Conservation (phyloP, 768 basidiomycete genomes). For the Exidia glandulosa region DNA sequence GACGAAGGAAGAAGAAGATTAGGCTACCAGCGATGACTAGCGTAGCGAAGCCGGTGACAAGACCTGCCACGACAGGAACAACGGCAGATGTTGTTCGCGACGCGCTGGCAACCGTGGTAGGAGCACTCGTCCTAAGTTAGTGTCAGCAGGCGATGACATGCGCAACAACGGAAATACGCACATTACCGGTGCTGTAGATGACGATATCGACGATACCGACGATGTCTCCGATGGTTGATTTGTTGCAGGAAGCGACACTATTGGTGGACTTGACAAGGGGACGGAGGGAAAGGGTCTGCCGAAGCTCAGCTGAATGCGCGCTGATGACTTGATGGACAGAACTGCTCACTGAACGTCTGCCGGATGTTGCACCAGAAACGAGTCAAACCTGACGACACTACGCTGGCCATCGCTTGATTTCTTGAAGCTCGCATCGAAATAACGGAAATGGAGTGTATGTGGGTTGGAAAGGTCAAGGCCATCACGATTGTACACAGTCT, state of each 20-base stretch:
- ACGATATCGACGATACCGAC: not conserved
- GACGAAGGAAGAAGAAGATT: not conserved
- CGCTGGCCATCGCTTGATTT: too few species aligned
- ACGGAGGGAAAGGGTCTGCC: not conserved
- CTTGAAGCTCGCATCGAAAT: too few species aligned
- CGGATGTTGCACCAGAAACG: not conserved
- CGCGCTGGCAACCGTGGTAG: not conserved
- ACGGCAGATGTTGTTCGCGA: not conserved
- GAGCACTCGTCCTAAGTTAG: too few species aligned
- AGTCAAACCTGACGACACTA: not conserved
- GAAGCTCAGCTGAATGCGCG: too few species aligned
- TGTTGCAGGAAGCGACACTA: not conserved
- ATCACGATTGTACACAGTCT: not conserved
- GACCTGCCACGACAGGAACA: not conserved
- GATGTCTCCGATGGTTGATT: not conserved
- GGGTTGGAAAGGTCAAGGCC: not conserved
- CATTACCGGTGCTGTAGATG: not conserved
- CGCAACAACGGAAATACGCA: too few species aligned
- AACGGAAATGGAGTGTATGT: not conserved
- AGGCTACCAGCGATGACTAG: not conserved
- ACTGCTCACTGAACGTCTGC: not conserved
- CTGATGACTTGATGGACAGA: too few species aligned
- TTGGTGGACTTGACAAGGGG: too few species aligned
- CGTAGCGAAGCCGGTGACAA: not conserved
- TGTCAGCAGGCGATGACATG: too few species aligned